Percentiles rank a stretch among this genome's conserved stretches.
Conservation (phyloP, 2,329 filamentous ascomycete genomes). For the Coniochaeta sp. region DNA sequence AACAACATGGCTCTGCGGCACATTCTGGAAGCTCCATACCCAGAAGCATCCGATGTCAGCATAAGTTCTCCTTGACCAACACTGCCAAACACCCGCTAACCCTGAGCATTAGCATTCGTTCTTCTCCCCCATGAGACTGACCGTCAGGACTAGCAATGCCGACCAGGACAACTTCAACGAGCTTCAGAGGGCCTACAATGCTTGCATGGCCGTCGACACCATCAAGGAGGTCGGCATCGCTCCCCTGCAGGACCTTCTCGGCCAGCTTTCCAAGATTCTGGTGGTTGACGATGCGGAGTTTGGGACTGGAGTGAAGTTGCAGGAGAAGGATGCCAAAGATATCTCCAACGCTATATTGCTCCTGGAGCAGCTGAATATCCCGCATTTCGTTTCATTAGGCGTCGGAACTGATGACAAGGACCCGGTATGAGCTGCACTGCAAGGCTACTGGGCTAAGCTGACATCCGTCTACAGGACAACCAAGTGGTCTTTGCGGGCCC, state of each 20-base stretch:
- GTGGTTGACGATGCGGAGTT: slow-evolving; percentile 15
- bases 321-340: slow-evolving; percentile 10
- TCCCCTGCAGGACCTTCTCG: slow-evolving; percentile 51
- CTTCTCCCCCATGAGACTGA: slow-evolving; percentile 36
- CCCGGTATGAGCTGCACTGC: slow-evolving; percentile 25
- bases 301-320: slow-evolving; percentile 18
- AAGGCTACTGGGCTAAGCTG: background rate
- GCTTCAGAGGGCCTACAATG: slow-evolving; percentile 55
- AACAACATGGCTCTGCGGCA: slow-evolving; percentile 52
- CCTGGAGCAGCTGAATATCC: slow-evolving; percentile 37
- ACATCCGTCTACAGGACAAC: slow-evolving; percentile 12
- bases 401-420: slow-evolving; percentile 36
- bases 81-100: background rate
- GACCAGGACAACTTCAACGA: slow-evolving; percentile 61
- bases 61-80: background rate
- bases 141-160: slow-evolving; percentile 15
- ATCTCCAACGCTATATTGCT: slow-evolving; percentile 39
- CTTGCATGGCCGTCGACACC: slow-evolving; percentile 56
- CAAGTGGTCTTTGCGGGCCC: slow-evolving; percentile 32
- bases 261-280: slow-evolving; percentile 40
- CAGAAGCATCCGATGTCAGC: slow-evolving; percentile 15
- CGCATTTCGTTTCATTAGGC: slow-evolving; percentile 26
- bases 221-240: slow-evolving; percentile 47
- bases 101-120: slow-evolving; percentile 27
- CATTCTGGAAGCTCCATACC: slow-evolving; percentile 54